A percentile compares a stretch with the other conserved stretches of the same genome.
Evolutionary conservation across 345 rosid species (phyloP).

Genomic region (Passiflora organensis): DNA sequence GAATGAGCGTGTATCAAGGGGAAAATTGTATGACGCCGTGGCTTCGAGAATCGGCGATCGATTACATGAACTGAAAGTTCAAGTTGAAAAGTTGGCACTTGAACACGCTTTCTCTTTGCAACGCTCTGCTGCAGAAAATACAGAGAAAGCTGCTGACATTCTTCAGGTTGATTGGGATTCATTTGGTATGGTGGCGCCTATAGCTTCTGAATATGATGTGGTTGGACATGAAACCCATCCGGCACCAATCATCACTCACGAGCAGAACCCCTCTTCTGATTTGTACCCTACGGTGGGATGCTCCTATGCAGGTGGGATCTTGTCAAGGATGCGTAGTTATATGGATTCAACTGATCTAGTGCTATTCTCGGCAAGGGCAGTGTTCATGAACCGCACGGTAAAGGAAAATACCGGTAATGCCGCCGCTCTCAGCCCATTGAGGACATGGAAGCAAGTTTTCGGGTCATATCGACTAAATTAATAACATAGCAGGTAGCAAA

Average conservation of each 20-base stretch:
- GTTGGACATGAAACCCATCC: conserved; percentile 9
- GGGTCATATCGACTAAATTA: conserved; percentile 4
- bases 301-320: conserved; percentile 29
- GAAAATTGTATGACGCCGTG: conserved; percentile 75
- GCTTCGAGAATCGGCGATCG: conserved; percentile 71
- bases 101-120: conserved; percentile 36
- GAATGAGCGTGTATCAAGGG: conserved; percentile 41
- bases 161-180: conserved; percentile 57
- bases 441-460: conserved; percentile 54
- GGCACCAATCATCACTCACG: background rate
- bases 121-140: conserved; percentile 12
- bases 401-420: conserved; percentile 7
- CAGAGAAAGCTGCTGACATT: conserved; percentile 36
- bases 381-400: conserved; percentile 34
- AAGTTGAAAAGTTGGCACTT: conserved; percentile 57
- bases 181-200: conserved; percentile 37
- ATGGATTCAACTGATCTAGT: conserved; percentile 54
- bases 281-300: conserved; percentile 25
- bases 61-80: conserved; percentile 47
- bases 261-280: conserved; percentile 11
- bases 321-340: conserved; percentile 42
- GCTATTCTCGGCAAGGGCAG: conserved; percentile 76
- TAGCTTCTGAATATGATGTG: conserved; percentile 8
- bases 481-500: conserved; percentile 6
- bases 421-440: conserved; percentile 31